These are phyloP conservation scores for Alternaria sp. DNA, from an alignment of 2,329 filamentous ascomycete genomes.

Conservation along the genomic window DNA sequence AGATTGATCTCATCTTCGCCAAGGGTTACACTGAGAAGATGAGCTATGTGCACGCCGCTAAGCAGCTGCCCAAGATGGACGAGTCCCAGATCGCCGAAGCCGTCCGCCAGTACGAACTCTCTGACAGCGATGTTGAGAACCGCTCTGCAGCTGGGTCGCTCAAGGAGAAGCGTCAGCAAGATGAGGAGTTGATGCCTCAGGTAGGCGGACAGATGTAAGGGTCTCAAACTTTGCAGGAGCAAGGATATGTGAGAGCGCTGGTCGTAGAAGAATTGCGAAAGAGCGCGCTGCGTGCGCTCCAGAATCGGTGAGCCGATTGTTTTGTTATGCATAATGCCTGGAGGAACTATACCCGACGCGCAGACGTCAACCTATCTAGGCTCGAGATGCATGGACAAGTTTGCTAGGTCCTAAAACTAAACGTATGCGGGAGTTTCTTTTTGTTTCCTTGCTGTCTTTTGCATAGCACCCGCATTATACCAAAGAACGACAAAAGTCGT, in stretches of 20 bases:
- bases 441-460: conserved; percentile 8
- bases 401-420: conserved; percentile 1
- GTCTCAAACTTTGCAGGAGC: conserved; percentile 4
- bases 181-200: conserved; percentile 34
- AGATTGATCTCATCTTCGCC: conserved; percentile 62
- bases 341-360: conserved; percentile 41
- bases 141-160: conserved; percentile 35
- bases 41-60: conserved; percentile 49
- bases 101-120: conserved; percentile 47
- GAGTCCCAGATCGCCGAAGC: conserved; percentile 47
- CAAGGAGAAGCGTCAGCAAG: conserved; percentile 37
- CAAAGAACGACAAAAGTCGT: conserved; percentile 14
- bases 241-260: conserved; percentile 24
- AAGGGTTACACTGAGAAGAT: conserved; percentile 50
- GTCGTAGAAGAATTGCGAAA: conserved; percentile 23
- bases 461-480: conserved; percentile 19
- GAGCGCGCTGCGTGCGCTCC: conserved; percentile 25
- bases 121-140: conserved; percentile 44
- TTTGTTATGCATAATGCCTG: conserved; percentile 17
- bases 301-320: conserved; percentile 26
- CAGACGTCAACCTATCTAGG: conserved; percentile 27
- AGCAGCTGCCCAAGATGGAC: conserved; percentile 48
- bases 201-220: conserved; percentile 22
- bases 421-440: conserved; percentile 9
- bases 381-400: conserved; percentile 13